Conservation (phyloP, 2,329 filamentous ascomycete species). For the Harringtonia lauricola region DNA sequence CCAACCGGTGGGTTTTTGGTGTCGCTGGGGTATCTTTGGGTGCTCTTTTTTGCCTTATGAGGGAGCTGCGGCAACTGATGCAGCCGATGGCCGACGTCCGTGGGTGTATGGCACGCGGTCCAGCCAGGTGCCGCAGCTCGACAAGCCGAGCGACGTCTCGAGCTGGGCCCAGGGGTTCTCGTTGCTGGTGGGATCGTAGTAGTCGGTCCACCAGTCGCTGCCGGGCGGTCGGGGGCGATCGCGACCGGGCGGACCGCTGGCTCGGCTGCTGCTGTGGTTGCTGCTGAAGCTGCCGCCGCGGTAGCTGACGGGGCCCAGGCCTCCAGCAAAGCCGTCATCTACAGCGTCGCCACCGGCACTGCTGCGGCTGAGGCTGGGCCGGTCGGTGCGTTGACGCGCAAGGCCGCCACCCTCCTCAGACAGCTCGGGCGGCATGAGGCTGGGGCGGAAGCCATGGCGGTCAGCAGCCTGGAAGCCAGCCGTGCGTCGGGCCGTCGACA, state of each 20-base stretch:
- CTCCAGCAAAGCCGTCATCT: no score
- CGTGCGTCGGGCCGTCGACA: conserved; percentile 3
- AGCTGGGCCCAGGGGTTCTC: conserved; percentile 61
- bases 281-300: conserved; percentile 16
- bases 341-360: conserved; percentile 9
- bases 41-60: no score
- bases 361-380: neutral
- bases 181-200: conserved; percentile 59
- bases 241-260: conserved; percentile 13
- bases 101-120: neutral
- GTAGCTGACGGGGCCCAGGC: no score
- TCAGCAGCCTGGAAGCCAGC: neutral
- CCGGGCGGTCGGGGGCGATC: conserved; percentile 10
- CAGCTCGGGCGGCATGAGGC: neutral
- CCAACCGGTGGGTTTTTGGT: no score
- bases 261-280: conserved; percentile 14
- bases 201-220: conserved; percentile 48
- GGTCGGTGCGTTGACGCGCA: neutral
- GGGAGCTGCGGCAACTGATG: no score
- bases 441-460: conserved; percentile 5
- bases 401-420: neutral
- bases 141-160: conserved; percentile 34
- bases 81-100: no score
- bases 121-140: conserved; percentile 34
- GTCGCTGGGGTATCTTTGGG: no score